These are phyloP conservation scores for Cerrena zonata DNA, from an alignment of 1,284 basidiomycete species.

Conservation along the genomic window DNA sequence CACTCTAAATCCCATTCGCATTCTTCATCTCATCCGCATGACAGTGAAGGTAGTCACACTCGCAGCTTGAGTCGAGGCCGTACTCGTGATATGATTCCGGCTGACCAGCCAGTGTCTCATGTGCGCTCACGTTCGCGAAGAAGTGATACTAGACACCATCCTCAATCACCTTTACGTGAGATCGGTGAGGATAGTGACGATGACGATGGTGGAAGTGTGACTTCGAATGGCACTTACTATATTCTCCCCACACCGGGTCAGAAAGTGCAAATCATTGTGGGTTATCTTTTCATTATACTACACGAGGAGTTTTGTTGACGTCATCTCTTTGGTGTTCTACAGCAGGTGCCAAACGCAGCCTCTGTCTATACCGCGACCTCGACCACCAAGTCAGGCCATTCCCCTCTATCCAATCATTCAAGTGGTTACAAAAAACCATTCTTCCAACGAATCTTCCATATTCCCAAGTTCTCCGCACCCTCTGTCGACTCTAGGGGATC, in stretches of 20 bases:
- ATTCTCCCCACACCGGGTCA: slow-evolving; percentile 60
- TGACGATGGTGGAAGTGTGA: slow-evolving; percentile 40
- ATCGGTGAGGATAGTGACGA: slow-evolving; percentile 10
- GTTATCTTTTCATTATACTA: slow-evolving; percentile 25
- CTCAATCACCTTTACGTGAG: slow-evolving; percentile 18
- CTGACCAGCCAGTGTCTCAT: slow-evolving; percentile 8
- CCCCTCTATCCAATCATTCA: slow-evolving; percentile 12
- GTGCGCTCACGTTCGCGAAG: slow-evolving; percentile 9
- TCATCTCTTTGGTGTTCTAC: slow-evolving; percentile 7
- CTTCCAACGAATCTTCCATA: slow-evolving; percentile 28
- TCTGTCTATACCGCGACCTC: slow-evolving; percentile 23
- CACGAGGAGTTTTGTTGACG: neutral
- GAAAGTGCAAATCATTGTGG: slow-evolving; percentile 65
- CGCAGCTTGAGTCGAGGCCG: slow-evolving; percentile 7
- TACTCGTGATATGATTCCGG: neutral
- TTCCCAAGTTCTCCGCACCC: slow-evolving; percentile 18
- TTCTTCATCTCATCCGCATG: neutral
- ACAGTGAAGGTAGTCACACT: neutral
- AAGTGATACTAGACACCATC: slow-evolving; percentile 10
- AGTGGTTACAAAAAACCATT: slow-evolving; percentile 22
- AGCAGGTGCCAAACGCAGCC: slow-evolving; percentile 25
- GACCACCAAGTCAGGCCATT: slow-evolving; percentile 13
- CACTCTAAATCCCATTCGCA: slow-evolving; percentile 6
- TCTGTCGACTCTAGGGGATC: slow-evolving; percentile 23
- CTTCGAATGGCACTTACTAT: slow-evolving; percentile 66